Conservation (phyloP, 768 basidiomycete genomes). For the Lentinula guzmanii region DNA sequence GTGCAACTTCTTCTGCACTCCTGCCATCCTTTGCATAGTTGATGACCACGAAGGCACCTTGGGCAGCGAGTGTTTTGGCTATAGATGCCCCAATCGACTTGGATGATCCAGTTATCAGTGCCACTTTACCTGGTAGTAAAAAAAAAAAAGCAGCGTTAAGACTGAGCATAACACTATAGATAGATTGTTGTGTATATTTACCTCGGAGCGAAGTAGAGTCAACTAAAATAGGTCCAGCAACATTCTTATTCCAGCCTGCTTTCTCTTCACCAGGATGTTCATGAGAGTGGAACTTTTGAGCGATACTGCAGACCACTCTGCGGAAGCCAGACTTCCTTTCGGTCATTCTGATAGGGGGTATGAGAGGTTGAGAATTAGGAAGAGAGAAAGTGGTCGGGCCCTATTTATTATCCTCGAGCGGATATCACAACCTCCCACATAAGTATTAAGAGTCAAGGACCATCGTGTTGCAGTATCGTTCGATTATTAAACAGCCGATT, state of each 20-base stretch:
- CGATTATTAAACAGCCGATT: neutral
- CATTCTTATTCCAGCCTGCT: neutral
- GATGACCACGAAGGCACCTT: conserved; percentile 54
- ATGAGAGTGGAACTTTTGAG: conserved; percentile 1
- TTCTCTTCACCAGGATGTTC: neutral
- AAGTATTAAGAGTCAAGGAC: neutral
- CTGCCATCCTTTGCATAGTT: conserved; percentile 26
- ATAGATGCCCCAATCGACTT: conserved; percentile 55
- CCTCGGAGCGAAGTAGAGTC: neutral
- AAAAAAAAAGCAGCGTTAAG: neutral
- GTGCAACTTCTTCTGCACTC: conserved; percentile 3
- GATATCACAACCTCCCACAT: neutral
- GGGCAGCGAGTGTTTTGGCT: conserved; percentile 43
- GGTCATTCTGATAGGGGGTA: neutral
- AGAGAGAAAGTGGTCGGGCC: neutral
- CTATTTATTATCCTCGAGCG: neutral
- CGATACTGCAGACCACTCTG: neutral
- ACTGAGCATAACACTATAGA: too few relatives aligned
- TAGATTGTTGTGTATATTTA: neutral
- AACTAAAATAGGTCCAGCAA: neutral
- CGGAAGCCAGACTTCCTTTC: neutral
- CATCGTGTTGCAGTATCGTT: neutral
- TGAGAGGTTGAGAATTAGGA: neutral
- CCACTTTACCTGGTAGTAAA: conserved; percentile 35
- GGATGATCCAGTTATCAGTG: conserved; percentile 56